A percentile compares a stretch with the other conserved stretches of the same genome.
These are phyloP conservation scores for Cytospora schulzeri DNA, from an alignment of 2,329 filamentous ascomycete species.

Conservation along the genomic window DNA sequence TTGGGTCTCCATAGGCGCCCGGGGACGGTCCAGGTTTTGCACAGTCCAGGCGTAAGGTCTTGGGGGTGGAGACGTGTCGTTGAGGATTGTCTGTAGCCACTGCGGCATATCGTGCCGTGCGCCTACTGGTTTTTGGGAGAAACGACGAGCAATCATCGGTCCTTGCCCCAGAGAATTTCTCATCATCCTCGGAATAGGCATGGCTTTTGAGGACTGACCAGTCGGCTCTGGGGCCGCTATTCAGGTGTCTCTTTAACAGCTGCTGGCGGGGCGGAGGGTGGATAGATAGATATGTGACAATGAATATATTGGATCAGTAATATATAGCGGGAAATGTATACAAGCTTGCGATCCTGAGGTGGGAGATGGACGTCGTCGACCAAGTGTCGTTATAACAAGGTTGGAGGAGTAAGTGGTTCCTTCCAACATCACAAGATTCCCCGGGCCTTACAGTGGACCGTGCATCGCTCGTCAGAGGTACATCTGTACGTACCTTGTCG, in stretches of 20 bases:
- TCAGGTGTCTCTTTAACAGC: background rate
- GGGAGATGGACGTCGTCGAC: background rate
- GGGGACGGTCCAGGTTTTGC: conserved; percentile 23
- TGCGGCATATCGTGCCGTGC: conserved; percentile 16
- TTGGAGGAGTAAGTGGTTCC: background rate
- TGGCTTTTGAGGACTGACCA: conserved; percentile 1
- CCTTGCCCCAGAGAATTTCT: background rate
- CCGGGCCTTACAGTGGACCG: background rate
- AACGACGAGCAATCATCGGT: background rate
- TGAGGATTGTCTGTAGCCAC: conserved; percentile 28
- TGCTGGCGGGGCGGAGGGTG: background rate
- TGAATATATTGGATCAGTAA: background rate
- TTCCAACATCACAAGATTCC: background rate
- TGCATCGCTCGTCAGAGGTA: background rate
- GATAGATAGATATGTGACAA: background rate
- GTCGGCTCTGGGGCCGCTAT: background rate
- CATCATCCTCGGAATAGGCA: conserved; percentile 11
- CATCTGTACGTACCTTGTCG: background rate
- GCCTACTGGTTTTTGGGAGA: conserved; percentile 2
- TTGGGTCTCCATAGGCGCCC: conserved; percentile 12
- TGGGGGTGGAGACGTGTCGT: conserved; percentile 24
- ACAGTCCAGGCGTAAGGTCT: conserved; percentile 30
- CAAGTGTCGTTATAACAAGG: background rate
- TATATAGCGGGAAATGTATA: background rate
- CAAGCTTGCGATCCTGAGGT: background rate